phyloP scores from a whole-genome alignment of 768 basidiomycete species.

The Rhodotorula kratochvilovae region DNA sequence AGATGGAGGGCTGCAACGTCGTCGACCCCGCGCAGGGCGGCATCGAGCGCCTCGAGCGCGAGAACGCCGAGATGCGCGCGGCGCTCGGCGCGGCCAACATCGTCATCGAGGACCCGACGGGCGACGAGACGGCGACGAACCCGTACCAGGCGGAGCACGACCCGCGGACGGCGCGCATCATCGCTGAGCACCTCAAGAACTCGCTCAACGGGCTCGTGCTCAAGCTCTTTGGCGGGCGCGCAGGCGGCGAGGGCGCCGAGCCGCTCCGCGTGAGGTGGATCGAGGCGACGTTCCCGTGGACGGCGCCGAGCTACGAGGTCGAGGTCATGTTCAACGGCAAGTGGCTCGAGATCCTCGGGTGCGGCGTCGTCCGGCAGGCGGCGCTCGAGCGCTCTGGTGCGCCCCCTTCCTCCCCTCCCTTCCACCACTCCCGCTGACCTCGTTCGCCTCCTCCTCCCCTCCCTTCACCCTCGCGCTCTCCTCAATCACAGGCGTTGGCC shows the following conservation, averaged over 20 bases:
- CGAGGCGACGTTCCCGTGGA: slow-evolving; percentile 96
- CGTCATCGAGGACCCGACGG: slow-evolving; percentile 77
- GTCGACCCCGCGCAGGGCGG: slow-evolving; percentile 54
- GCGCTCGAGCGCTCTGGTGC: slow-evolving; percentile 80
- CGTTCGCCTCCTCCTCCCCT: background rate
- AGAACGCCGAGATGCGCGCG: slow-evolving; percentile 61
- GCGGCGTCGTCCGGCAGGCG: slow-evolving; percentile 81
- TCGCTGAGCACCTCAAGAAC: slow-evolving; percentile 81
- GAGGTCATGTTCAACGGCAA: slow-evolving; percentile 93
- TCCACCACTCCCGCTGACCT: background rate
- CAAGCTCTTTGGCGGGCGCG: slow-evolving; percentile 62
- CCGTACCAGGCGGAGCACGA: slow-evolving; percentile 76
- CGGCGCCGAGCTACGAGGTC: slow-evolving; percentile 94
- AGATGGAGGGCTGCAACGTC: slow-evolving; percentile 89
- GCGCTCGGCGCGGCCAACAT: slow-evolving; percentile 69
- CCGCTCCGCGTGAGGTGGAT: slow-evolving; percentile 93
- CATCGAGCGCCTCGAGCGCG: slow-evolving; percentile 60
- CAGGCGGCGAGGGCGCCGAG: slow-evolving; percentile 53
- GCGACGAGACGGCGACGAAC: slow-evolving; percentile 62
- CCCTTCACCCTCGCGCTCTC: background rate
- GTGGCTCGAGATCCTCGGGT: slow-evolving; percentile 95
- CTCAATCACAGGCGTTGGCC: slow-evolving; percentile 55
- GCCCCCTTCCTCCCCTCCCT: slow-evolving; percentile 45
- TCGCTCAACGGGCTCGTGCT: slow-evolving; percentile 81
- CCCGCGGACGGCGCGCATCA: slow-evolving; percentile 63